These are phyloP conservation scores for Leccinellum rugosiceps DNA, from an alignment of 768 basidiomycete genomes.

Conservation along the genomic window DNA sequence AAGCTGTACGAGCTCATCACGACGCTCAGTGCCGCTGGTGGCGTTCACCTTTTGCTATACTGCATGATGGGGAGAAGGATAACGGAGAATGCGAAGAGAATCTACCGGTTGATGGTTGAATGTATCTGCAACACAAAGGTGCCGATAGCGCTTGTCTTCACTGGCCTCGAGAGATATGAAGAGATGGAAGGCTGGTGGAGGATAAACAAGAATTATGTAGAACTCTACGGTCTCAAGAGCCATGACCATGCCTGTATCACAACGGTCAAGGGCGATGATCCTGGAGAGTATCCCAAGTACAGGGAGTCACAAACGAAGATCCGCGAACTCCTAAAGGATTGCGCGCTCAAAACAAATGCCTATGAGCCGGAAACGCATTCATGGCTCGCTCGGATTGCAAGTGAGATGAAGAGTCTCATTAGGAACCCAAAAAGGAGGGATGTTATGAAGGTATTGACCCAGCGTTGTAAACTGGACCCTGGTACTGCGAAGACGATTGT, in stretches of 20 bases:
- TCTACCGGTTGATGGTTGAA: slow-evolving; percentile 40
- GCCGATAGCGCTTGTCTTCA: slow-evolving; percentile 38
- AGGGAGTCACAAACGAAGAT: slow-evolving; percentile 20
- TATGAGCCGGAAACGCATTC: slow-evolving; percentile 11
- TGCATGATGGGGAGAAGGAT: slow-evolving; percentile 39
- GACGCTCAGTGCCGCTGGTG: slow-evolving; percentile 26
- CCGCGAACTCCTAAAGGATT: slow-evolving; percentile 15
- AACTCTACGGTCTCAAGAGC: slow-evolving; percentile 22
- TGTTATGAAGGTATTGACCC: slow-evolving; percentile 14
- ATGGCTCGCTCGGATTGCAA: slow-evolving; percentile 17
- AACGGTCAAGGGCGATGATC: slow-evolving; percentile 17
- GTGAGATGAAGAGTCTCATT: slow-evolving; percentile 14
- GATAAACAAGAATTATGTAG: slow-evolving; percentile 23
- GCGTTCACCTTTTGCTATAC: slow-evolving; percentile 42
- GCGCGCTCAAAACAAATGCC: slow-evolving; percentile 8
- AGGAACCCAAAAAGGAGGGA: slow-evolving; percentile 15
- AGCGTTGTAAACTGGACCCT: slow-evolving; percentile 1
- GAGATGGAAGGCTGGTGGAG: slow-evolving; percentile 34
- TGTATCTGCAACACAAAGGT: slow-evolving; percentile 37
- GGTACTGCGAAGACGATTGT: slow-evolving; percentile 24
- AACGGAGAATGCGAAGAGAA: slow-evolving; percentile 33
- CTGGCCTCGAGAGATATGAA: slow-evolving; percentile 34
- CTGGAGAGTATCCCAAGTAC: slow-evolving; percentile 13
- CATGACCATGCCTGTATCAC: slow-evolving; percentile 31
- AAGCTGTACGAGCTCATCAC: slow-evolving; percentile 32